phyloP scores from a whole-genome alignment of 2,329 filamentous ascomycete genomes.

The Tolypocladium endophyticum region DNA sequence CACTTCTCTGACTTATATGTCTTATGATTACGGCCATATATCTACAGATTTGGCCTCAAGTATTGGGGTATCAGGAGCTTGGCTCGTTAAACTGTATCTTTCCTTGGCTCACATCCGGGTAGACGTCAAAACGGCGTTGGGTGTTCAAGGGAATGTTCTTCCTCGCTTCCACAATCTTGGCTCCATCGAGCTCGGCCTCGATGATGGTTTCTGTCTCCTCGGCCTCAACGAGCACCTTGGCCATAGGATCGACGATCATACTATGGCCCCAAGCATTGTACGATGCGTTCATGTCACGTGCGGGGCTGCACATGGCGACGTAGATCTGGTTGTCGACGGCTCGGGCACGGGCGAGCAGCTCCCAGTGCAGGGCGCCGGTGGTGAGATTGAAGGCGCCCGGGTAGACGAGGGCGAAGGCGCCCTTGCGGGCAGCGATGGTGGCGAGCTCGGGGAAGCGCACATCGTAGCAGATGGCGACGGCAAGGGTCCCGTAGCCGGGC shows the following conservation, averaged over 20 bases:
- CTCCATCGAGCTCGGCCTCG: slow-evolving; percentile 57
- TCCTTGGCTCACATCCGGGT: slow-evolving; percentile 73
- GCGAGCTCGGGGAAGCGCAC: slow-evolving; percentile 92
- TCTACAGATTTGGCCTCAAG: not conserved
- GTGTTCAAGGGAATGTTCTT: slow-evolving; percentile 73
- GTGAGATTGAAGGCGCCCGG: slow-evolving; percentile 96
- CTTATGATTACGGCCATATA: not conserved
- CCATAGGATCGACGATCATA: slow-evolving; percentile 79
- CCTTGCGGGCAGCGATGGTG: slow-evolving; percentile 74
- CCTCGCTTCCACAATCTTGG: slow-evolving; percentile 62
- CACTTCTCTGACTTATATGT: not conserved
- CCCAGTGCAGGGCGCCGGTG: slow-evolving; percentile 88
- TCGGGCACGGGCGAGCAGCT: slow-evolving; percentile 67
- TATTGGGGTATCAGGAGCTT: not conserved
- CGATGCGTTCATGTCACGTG: slow-evolving; percentile 61
- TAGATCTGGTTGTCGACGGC: slow-evolving; percentile 93
- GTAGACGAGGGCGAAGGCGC: slow-evolving; percentile 82
- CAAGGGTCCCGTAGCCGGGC: slow-evolving; percentile 79
- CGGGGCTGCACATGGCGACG: slow-evolving; percentile 85
- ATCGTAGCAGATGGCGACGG: slow-evolving; percentile 93
- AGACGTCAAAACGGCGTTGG: slow-evolving; percentile 90
- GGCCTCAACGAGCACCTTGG: slow-evolving; percentile 66
- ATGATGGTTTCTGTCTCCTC: slow-evolving; percentile 70
- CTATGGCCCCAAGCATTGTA: slow-evolving; percentile 94
- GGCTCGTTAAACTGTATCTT: slow-evolving; percentile 27